Evolutionary conservation across 345 rosid genomes (phyloP).

Genomic region (Eucalyptus tenuipes): DNA sequence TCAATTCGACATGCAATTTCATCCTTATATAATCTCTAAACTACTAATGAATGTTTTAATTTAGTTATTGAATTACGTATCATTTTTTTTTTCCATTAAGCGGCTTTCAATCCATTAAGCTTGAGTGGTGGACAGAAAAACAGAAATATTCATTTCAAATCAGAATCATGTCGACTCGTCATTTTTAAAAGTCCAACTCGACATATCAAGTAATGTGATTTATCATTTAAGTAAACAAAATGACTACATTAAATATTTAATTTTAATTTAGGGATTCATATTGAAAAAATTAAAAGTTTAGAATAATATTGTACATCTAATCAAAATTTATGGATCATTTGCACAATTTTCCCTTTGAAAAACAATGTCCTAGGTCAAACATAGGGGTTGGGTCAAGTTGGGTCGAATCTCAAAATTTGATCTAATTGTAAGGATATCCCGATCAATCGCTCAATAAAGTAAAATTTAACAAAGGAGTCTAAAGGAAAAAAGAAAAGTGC

Average conservation of each 20-base stretch:
- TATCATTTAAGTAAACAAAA: neutral
- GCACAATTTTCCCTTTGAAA: neutral
- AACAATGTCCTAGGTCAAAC: neutral
- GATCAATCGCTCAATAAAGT: neutral
- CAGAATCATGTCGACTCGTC: fast-evolving
- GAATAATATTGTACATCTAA: fast-evolving
- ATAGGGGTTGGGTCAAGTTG: neutral
- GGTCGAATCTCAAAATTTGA: fast-evolving
- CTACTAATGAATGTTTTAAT: neutral
- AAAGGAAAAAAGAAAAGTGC: neutral
- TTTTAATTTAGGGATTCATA: neutral
- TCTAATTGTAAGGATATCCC: neutral
- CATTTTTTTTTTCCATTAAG: too few species aligned
- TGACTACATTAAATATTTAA: fast-evolving
- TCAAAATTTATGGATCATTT: neutral
- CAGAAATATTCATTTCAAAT: too few species aligned
- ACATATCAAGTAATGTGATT: neutral
- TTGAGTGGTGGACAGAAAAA: too few species aligned
- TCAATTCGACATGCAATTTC: neutral
- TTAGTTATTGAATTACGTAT: neutral
- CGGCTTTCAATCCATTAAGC: too few species aligned
- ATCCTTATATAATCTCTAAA: neutral
- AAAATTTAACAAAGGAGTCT: neutral
- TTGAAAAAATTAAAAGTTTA: neutral
- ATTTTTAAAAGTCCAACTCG: neutral